phyloP scores from a whole-genome alignment of 352 stramenopile genomes.

The Hyaloperonospora brassicae region DNA sequence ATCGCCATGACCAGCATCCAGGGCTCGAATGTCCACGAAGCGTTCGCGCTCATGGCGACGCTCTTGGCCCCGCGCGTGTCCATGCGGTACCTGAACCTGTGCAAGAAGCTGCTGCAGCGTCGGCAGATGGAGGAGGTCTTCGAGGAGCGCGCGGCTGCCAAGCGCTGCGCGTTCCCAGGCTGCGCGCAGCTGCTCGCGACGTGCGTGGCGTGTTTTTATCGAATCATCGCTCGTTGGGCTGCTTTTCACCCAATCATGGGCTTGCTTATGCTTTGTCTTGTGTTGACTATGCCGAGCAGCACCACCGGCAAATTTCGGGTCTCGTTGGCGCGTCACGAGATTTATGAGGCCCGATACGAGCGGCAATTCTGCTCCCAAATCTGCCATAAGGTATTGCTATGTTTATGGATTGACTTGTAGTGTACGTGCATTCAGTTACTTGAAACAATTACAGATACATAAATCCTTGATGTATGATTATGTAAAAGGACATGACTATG shows the following conservation, averaged over 20 bases:
- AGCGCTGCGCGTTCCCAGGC: conserved; percentile 62
- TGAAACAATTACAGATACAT: too few species aligned
- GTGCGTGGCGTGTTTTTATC: conserved; percentile 25
- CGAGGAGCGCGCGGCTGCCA: conserved; percentile 62
- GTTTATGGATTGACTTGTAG: neutral
- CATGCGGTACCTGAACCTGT: conserved; percentile 58
- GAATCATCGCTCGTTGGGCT: conserved; percentile 1
- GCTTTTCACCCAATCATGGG: conserved; percentile 8
- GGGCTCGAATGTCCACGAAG: conserved; percentile 64
- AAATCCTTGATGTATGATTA: too few species aligned
- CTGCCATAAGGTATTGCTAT: conserved; percentile 48
- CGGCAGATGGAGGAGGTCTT: conserved; percentile 79
- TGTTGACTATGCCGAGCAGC: conserved; percentile 18
- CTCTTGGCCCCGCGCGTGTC: conserved; percentile 59
- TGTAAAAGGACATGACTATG: too few species aligned
- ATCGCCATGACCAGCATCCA: conserved; percentile 23
- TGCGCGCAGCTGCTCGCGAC: conserved; percentile 46
- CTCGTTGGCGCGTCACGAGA: conserved; percentile 61
- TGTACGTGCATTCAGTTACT: too few species aligned
- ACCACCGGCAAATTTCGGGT: conserved; percentile 62
- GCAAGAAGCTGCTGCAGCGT: conserved; percentile 58
- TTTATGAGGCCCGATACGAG: conserved; percentile 75
- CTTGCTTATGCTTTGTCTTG: neutral
- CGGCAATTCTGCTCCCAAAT: conserved; percentile 73
- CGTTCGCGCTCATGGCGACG: conserved; percentile 75